These are phyloP conservation scores for Stagonosporopsis tanaceti DNA, from an alignment of 2,329 filamentous ascomycete species.

Conservation along the genomic window DNA sequence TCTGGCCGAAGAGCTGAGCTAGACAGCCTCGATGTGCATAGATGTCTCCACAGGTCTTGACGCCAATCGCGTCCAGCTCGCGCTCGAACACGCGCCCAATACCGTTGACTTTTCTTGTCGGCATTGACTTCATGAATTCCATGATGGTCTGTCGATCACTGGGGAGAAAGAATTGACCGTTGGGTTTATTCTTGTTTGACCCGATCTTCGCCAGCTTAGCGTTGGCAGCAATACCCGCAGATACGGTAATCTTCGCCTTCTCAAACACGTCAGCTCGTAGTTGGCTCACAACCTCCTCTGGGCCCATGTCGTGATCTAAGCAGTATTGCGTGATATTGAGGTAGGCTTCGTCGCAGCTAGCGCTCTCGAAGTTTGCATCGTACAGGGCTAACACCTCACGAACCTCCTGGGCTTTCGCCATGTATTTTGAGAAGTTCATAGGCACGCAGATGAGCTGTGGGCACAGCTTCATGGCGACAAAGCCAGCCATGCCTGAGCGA, in stretches of 20 bases:
- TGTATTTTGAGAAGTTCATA: conserved; percentile 90
- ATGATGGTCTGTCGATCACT: conserved; percentile 79
- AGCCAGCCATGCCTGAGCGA: conserved; percentile 93
- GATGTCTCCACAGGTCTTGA: conserved; percentile 89
- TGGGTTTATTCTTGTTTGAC: conserved; percentile 95
- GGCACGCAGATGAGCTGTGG: conserved; percentile 83
- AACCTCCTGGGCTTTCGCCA: conserved; percentile 86
- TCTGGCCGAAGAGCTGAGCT: conserved; percentile 84
- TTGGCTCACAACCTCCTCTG: conserved; percentile 77
- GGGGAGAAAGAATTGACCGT: conserved; percentile 83
- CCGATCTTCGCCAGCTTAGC: conserved; percentile 94
- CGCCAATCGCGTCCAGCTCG: conserved; percentile 84
- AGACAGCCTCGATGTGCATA: conserved; percentile 78
- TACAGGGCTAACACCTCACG: conserved; percentile 84
- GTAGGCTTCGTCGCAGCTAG: conserved; percentile 96
- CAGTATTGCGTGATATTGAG: conserved; percentile 92
- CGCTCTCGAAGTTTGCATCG: conserved; percentile 88
- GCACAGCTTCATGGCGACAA: conserved; percentile 93
- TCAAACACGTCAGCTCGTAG: conserved; percentile 80
- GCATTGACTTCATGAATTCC: conserved; percentile 82
- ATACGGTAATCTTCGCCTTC: conserved; percentile 84
- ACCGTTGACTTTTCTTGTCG: conserved; percentile 91
- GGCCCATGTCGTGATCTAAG: conserved; percentile 68
- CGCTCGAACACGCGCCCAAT: conserved; percentile 94
- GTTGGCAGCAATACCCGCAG: conserved; percentile 93